Evolutionary conservation across 2,329 filamentous ascomycete genomes (phyloP).

Genomic region (Diaporthe australafricana): DNA sequence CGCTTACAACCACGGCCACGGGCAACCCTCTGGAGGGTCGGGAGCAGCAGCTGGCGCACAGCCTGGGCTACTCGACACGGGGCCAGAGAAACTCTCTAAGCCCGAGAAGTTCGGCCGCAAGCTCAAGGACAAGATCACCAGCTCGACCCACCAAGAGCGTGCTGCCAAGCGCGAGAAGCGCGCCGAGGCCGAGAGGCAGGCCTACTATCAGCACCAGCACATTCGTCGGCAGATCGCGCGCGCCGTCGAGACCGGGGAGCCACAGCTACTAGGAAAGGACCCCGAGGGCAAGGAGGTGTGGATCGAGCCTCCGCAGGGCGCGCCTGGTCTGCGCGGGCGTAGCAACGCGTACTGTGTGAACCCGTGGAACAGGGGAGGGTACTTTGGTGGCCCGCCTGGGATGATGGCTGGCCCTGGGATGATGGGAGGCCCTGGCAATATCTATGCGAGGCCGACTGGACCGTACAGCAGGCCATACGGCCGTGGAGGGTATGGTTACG

Average conservation of each 20-base stretch:
- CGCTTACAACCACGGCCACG: conserved; percentile 42
- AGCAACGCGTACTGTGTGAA: background rate
- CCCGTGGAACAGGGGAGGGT: conserved; percentile 11
- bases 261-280: conserved; percentile 67
- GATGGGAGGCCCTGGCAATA: background rate
- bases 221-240: conserved; percentile 62
- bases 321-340: background rate
- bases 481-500: conserved; percentile 15
- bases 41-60: background rate
- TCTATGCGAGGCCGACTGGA: conserved; percentile 10
- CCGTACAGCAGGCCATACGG: conserved; percentile 25
- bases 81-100: conserved; percentile 25
- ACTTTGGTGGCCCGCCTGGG: conserved; percentile 14
- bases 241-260: conserved; percentile 65
- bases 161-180: conserved; percentile 56
- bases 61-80: conserved; percentile 22
- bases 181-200: conserved; percentile 60
- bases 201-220: conserved; percentile 63
- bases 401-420: conserved; percentile 14
- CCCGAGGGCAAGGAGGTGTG: conserved; percentile 66
- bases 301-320: conserved; percentile 61
- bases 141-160: conserved; percentile 66
- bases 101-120: conserved; percentile 60
- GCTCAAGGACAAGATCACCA: conserved; percentile 70
- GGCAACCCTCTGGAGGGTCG: conserved; percentile 39